These are phyloP conservation scores for Ascochyta fabae DNA, from an alignment of 2,329 filamentous ascomycete genomes.

Conservation along the genomic window DNA sequence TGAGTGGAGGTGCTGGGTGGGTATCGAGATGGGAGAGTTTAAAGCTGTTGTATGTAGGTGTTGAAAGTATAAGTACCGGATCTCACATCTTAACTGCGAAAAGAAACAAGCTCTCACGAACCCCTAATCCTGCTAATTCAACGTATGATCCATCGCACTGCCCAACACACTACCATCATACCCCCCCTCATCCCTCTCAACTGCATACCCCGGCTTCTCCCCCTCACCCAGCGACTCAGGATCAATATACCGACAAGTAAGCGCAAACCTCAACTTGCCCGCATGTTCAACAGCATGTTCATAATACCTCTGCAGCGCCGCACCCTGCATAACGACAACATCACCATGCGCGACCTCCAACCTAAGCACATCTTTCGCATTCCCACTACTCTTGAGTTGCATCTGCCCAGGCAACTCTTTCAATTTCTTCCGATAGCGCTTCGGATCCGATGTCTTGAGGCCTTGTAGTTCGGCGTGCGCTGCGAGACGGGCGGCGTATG, in stretches of 20 bases:
- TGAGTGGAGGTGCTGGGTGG: background rate
- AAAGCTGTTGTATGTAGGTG: too few relatives aligned
- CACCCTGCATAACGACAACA: constrained; percentile 69
- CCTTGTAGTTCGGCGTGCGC: constrained; percentile 35
- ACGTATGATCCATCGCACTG: background rate
- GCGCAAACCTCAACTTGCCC: constrained; percentile 62
- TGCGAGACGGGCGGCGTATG: constrained; percentile 45
- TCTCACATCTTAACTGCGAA: too few relatives aligned
- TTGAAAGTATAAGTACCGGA: too few relatives aligned
- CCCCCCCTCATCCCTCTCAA: constrained; percentile 40
- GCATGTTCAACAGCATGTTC: constrained; percentile 64
- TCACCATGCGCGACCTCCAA: constrained; percentile 67
- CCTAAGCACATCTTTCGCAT: constrained; percentile 49
- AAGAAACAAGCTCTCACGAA: too few relatives aligned
- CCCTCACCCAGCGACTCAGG: constrained; percentile 47
- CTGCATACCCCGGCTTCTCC: constrained; percentile 49
- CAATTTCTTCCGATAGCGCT: constrained; percentile 33
- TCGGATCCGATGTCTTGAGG: constrained; percentile 25
- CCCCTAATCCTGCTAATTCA: too few relatives aligned
- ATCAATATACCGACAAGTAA: constrained; percentile 63
- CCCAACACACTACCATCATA: constrained; percentile 44
- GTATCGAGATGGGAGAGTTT: background rate
- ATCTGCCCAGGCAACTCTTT: constrained; percentile 50
- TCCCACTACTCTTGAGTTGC: constrained; percentile 37
- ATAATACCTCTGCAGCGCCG: constrained; percentile 64